Evolutionary conservation across 78 protist genomes (phyloP).

Genomic region (Acrasis kona): DNA sequence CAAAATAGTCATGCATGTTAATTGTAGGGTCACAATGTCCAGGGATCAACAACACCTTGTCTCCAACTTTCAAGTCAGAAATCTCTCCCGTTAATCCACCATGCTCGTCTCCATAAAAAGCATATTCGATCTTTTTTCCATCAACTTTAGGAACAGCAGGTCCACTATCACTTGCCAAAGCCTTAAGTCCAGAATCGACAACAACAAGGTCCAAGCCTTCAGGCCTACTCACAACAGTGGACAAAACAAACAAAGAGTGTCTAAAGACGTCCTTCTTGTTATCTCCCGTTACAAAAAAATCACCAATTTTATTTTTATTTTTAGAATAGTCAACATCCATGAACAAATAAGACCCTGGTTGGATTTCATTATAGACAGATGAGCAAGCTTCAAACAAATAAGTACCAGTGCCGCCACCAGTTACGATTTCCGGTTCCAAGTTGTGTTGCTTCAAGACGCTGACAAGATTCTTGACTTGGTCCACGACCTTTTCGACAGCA

Average conservation of each 20-base stretch:
- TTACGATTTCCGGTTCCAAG: not conserved
- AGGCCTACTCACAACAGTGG: slow-evolving; percentile 6
- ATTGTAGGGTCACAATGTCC: slow-evolving; percentile 23
- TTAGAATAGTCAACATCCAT: slow-evolving; percentile 18
- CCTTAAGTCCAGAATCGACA: slow-evolving; percentile 23
- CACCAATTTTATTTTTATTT: too few species aligned
- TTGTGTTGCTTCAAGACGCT: not conserved
- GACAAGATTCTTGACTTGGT: not conserved
- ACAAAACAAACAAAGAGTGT: not conserved
- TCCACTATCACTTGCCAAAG: slow-evolving; percentile 11
- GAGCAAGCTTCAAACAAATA: not conserved
- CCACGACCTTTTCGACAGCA: not conserved
- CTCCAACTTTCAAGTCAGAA: not conserved
- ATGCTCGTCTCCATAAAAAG: too few species aligned
- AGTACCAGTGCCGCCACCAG: slow-evolving; percentile 27
- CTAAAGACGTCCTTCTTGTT: not conserved
- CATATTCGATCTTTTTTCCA: not conserved
- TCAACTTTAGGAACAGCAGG: too few species aligned
- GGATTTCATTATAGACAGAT: slow-evolving; percentile 18
- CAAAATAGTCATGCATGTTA: slow-evolving; percentile 10
- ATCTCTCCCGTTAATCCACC: too few species aligned
- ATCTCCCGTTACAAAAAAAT: not conserved
- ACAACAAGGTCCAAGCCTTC: not conserved
- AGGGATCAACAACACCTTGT: slow-evolving; percentile 9
- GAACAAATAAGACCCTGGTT: slow-evolving; percentile 22